These are phyloP conservation scores for Tetrapyrgos nigripes DNA, from an alignment of 1,284 basidiomycete species.

Conservation along the genomic window DNA sequence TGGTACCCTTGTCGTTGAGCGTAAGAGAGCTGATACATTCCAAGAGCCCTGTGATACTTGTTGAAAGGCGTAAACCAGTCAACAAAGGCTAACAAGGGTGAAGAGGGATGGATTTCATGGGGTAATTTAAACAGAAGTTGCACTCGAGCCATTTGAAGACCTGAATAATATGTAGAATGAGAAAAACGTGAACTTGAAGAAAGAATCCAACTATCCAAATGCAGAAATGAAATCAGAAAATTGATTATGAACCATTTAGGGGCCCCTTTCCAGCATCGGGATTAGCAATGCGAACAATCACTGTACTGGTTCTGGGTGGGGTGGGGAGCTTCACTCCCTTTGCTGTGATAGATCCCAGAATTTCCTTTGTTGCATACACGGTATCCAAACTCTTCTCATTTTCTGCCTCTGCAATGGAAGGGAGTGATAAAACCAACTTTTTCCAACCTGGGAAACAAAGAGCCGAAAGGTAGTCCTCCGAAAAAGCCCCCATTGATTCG, in stretches of 20 bases:
- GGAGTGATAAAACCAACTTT: background rate
- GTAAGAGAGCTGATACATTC: slow-evolving; percentile 12
- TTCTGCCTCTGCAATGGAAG: background rate
- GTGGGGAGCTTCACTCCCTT: background rate
- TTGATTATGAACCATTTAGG: background rate
- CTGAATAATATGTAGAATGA: slow-evolving; percentile 7
- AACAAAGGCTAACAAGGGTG: slow-evolving; percentile 14
- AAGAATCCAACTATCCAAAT: too few species aligned
- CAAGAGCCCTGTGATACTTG: slow-evolving; percentile 8
- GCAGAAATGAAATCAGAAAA: background rate
- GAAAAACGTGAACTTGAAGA: too few species aligned
- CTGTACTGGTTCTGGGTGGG: background rate
- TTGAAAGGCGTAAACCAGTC: slow-evolving; percentile 22
- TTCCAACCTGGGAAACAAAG: background rate
- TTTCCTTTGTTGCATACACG: background rate
- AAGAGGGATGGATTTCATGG: background rate
- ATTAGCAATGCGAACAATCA: background rate
- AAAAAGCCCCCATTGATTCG: too few species aligned
- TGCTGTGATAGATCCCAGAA: background rate
- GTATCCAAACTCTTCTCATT: background rate
- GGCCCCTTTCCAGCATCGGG: background rate
- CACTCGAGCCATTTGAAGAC: slow-evolving; percentile 10
- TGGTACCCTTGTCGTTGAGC: slow-evolving; percentile 6
- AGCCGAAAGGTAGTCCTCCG: background rate
- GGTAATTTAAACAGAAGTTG: slow-evolving; percentile 17